A percentile compares a stretch with the other conserved stretches of the same genome.
Evolutionary conservation across 108 stramenopile species (phyloP).

Genomic region (Nannochloropsis gaditana): DNA sequence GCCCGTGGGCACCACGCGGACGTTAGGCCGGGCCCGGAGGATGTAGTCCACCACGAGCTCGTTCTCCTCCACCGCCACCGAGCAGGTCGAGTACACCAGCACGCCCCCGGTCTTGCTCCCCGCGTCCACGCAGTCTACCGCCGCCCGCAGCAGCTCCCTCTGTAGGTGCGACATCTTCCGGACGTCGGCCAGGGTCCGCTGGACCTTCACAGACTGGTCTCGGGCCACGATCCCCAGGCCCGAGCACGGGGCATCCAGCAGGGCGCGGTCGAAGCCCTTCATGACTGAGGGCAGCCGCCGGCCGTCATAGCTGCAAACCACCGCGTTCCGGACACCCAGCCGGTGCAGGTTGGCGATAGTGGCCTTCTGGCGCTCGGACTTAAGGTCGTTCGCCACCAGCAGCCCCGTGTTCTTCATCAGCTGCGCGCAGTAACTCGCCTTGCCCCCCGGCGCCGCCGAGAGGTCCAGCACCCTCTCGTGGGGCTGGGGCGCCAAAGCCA

Average conservation of each 20-base stretch:
- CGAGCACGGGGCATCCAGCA: conserved; percentile 97
- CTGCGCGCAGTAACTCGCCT: conserved; percentile 92
- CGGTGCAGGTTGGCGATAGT: conserved; percentile 96
- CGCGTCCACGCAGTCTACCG: conserved; percentile 87
- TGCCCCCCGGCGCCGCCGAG: conserved; percentile 96
- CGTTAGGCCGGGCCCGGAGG: conserved; percentile 77
- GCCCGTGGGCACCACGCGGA: conserved; percentile 78
- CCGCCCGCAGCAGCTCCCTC: conserved; percentile 92
- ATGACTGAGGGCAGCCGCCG: conserved; percentile 71
- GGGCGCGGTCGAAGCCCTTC: conserved; percentile 84
- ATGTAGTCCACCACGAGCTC: conserved; percentile 97
- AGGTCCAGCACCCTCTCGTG: conserved; percentile 78
- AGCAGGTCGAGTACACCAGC: conserved; percentile 98
- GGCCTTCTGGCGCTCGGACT: conserved; percentile 82
- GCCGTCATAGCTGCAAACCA: conserved; percentile 89
- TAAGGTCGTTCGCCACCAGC: conserved; percentile 91
- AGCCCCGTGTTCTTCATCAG: conserved; percentile 93
- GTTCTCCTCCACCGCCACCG: conserved; percentile 91
- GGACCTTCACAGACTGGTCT: conserved; percentile 93
- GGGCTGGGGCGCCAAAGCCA: conserved; percentile 86
- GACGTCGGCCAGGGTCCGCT: conserved; percentile 64
- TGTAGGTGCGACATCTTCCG: conserved; percentile 71
- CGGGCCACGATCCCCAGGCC: conserved; percentile 83
- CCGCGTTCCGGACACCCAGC: conserved; percentile 86
- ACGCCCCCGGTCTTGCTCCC: conserved; percentile 75